Base-by-base conservation (phyloP, 805 yeast species). In the Pichia rugopelliculosa region DNA sequence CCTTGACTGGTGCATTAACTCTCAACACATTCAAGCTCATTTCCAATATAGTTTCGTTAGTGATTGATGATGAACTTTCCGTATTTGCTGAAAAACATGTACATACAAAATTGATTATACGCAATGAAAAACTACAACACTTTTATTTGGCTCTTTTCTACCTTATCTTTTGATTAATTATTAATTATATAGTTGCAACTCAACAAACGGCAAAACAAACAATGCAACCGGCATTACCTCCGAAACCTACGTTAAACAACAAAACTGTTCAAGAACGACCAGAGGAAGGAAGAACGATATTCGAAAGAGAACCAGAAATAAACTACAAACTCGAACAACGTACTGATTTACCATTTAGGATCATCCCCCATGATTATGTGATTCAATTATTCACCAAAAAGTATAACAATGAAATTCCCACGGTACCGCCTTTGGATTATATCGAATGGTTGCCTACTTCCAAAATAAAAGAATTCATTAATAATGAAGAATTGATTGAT, bases 1-100 rank as follows among this genome's bases (percentile, higher is more conserved):
- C 76, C 1, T 69, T 66, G 9, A 52, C 52, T 18, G 64, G 66
- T 5, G 76, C 71, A 9, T 74, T 65, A 15, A 72, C 57, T 39
- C 74, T 61, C 2, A 72, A 53, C 0, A 69, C 68, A 7, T 66
- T 57, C 20, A 59, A 39, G 13, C 51, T 40, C 55, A 51, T 49
- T 3, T 25, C n/a, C n/a, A 25, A n/a, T 22, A 6, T 17, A 12
- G 5, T 41, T 20, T 15, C 33, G 15, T 20, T 21, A 23, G 11
- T 26, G 27, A 7, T 21, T 18, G 12, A 17, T 15, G 27, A n/a
- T 30, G 34, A 11, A 30, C 10, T 15, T 7, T n/a, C 34, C 18
- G 3, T 18, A 15, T 15, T 3, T 15, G 34, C 18, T 30, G 8
- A n/a, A 30, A 4, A 30, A 30, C 18, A 30, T 4, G 8, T 12